phyloP scores from a whole-genome alignment of 768 basidiomycete genomes.

The Suillus lakei region DNA sequence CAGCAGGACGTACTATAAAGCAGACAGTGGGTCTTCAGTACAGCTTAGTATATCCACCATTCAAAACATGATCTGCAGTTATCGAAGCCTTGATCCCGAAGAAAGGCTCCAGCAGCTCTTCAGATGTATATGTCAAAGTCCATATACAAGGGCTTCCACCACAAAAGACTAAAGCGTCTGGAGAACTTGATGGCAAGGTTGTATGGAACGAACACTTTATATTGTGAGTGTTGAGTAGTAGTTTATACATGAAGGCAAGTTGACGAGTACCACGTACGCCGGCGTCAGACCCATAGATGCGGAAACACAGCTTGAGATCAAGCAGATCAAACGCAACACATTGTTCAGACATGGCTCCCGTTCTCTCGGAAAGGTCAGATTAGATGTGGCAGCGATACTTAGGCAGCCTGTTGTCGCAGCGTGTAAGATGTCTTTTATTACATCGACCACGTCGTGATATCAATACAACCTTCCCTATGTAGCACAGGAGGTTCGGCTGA shows the following conservation, averaged over 20 bases:
- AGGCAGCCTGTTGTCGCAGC: not conserved
- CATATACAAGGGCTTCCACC: not conserved
- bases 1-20: not conserved
- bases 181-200: not conserved
- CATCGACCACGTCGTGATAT: not conserved
- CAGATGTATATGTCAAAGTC: slow-evolving; percentile 5
- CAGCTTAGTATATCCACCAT: not conserved
- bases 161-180: not conserved
- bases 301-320: slow-evolving; percentile 2
- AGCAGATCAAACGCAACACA: not conserved
- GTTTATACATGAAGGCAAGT: not conserved
- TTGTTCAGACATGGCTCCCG: not conserved
- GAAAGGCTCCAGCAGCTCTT: not conserved
- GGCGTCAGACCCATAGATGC: not conserved
- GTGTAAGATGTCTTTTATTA: not conserved
- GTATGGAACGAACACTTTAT: slow-evolving; percentile 5
- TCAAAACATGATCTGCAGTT: not conserved
- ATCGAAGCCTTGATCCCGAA: slow-evolving; percentile 5
- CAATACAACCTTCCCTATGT: not conserved
- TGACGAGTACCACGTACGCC: not conserved
- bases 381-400: slow-evolving; percentile 1
- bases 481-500: not conserved
- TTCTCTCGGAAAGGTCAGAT: not conserved
- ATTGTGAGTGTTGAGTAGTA: not conserved
- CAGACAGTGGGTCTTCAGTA: not conserved